Percentiles rank a stretch among this genome's conserved stretches.
phyloP scores from a whole-genome alignment of 208 protist genomes.

The Crithidia sp. region DNA sequence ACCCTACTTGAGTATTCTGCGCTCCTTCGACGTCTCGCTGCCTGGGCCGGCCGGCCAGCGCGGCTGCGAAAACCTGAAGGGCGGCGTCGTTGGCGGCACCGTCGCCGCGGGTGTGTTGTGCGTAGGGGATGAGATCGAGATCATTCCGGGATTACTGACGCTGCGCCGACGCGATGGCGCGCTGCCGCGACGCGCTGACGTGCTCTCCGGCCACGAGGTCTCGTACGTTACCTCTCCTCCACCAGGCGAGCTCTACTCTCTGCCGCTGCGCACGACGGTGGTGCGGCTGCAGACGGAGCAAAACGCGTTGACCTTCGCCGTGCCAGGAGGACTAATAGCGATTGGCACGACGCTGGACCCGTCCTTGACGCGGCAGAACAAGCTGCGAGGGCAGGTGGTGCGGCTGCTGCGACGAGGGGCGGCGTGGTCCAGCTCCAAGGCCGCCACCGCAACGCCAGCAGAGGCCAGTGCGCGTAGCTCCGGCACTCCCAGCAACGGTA shows the following conservation, averaged over 20 bases:
- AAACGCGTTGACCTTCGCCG: conserved; percentile 98
- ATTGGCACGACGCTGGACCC: conserved; percentile 99
- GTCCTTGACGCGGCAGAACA: conserved; percentile 97
- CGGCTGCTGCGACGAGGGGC: conserved; percentile 27
- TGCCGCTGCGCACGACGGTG: conserved; percentile 94
- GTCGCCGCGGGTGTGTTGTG: conserved; percentile 97
- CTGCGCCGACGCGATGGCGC: conserved; percentile 63
- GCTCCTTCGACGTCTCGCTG: conserved; percentile 99
- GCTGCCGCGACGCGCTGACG: conserved; percentile 13
- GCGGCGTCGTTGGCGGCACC: conserved; percentile 99
- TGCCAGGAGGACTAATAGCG: conserved; percentile 99
- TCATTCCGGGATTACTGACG: conserved; percentile 97
- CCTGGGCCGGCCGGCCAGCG: conserved; percentile 84
- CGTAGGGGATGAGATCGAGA: conserved; percentile 98
- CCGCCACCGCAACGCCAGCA: neutral
- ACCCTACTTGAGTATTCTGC: conserved; percentile 98
- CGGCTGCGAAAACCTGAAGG: conserved; percentile 94
- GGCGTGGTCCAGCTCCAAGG: neutral
- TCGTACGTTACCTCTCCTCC: conserved; percentile 35
- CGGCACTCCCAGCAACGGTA: too few relatives aligned
- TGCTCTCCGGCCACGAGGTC: conserved; percentile 20
- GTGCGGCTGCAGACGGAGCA: conserved; percentile 96
- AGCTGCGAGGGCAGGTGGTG: conserved; percentile 96
- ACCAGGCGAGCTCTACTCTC: conserved; percentile 87
- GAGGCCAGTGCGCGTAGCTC: neutral